These are phyloP conservation scores for Crotalaria pallida DNA, from an alignment of 306 rosid genomes.

Conservation along the genomic window DNA sequence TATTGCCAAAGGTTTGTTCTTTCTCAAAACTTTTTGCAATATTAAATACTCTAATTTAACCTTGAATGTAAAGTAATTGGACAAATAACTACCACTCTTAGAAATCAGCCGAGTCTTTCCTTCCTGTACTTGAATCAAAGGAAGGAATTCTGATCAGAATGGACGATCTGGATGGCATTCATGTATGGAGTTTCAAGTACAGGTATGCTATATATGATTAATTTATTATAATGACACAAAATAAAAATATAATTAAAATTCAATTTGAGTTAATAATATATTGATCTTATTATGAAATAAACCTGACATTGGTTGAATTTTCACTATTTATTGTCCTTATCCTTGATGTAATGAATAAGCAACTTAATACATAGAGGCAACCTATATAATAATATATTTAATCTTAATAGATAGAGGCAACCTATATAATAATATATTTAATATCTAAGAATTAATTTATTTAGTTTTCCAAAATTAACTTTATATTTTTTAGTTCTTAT, in stretches of 20 bases:
- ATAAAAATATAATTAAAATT: background rate
- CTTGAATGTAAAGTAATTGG: background rate
- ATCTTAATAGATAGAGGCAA: no score
- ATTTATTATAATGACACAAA: background rate
- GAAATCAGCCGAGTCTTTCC: conserved; percentile 90
- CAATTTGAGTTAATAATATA: background rate
- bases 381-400: no score
- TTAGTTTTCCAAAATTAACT: no score
- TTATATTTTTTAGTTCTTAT: no score
- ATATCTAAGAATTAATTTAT: no score
- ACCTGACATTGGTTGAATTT: background rate
- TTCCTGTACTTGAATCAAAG: conserved; percentile 77
- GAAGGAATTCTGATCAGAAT: conserved; percentile 74
- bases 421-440: no score
- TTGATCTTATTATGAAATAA: background rate
- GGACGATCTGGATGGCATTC: conserved; percentile 88
- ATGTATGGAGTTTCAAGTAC: conserved; percentile 91
- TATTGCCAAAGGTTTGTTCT: conserved; percentile 76
- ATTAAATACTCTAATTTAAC: background rate
- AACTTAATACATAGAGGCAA: no score
- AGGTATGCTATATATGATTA: conserved; percentile 41
- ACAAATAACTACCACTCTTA: conserved; percentile 18
- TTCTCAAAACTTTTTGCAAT: background rate
- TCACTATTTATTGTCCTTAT: no score
- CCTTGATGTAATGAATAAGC: no score